A percentile compares a stretch with the other conserved stretches of the same genome.
phyloP scores from a whole-genome alignment of 495 filamentous ascomycete species.

The Penicillium riverlandense region DNA sequence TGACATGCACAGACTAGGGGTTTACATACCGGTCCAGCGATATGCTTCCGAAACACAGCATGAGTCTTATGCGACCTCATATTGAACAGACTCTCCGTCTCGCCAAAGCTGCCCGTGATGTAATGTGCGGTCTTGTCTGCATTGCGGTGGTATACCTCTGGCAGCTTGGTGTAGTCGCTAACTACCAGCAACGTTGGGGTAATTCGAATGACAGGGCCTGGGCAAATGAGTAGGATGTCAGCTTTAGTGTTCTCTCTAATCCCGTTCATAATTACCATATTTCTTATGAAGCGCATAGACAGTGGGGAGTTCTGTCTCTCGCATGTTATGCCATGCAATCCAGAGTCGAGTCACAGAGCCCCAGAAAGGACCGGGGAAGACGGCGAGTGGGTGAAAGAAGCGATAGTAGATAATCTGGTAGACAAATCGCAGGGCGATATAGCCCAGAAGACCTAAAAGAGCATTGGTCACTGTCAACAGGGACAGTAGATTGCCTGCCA shows the following conservation, averaged over 20 bases:
- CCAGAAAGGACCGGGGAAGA: slow-evolving; percentile 50
- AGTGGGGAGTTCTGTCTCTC: slow-evolving; percentile 32
- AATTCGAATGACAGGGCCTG: slow-evolving; percentile 39
- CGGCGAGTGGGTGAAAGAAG: slow-evolving; percentile 44
- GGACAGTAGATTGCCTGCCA: slow-evolving; percentile 21
- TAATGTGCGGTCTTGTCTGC: slow-evolving; percentile 51
- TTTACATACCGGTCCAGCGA: slow-evolving; percentile 30
- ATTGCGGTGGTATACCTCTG: slow-evolving; percentile 45
- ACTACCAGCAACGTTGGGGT: slow-evolving; percentile 39
- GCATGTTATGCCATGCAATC: slow-evolving; percentile 40
- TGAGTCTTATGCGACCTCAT: slow-evolving; percentile 42
- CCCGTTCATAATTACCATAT: slow-evolving; percentile 31
- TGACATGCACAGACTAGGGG: too few species aligned
- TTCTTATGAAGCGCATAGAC: slow-evolving; percentile 36
- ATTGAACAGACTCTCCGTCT: slow-evolving; percentile 41
- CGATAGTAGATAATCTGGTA: slow-evolving; percentile 41
- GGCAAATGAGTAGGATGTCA: neutral
- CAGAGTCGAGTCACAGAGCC: slow-evolving; percentile 43
- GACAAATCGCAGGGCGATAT: slow-evolving; percentile 18
- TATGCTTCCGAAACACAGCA: slow-evolving; percentile 36
- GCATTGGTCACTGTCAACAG: slow-evolving; percentile 25
- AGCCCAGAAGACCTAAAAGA: slow-evolving; percentile 15
- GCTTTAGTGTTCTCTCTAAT: too few species aligned
- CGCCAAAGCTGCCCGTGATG: slow-evolving; percentile 42
- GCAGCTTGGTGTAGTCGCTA: slow-evolving; percentile 39